Percentiles rank a stretch among this genome's conserved stretches.
phyloP scores from a whole-genome alignment of 2,329 filamentous ascomycete genomes.

The Ciborinia camelliae region DNA sequence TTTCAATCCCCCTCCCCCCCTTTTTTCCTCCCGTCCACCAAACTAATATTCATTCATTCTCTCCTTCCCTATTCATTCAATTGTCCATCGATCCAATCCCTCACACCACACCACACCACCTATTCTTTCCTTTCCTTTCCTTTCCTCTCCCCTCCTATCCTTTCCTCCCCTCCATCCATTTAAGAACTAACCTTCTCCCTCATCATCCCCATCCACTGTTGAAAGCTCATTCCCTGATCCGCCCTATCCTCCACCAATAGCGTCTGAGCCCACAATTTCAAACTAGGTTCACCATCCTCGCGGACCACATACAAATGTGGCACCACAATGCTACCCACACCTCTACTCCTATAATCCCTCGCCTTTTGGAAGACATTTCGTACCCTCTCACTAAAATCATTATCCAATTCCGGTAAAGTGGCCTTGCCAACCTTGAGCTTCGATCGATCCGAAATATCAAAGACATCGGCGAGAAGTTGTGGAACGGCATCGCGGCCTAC shows the following conservation, averaged over 20 bases:
- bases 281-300: conserved; percentile 91
- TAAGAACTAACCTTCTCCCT: conserved; percentile 79
- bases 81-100: background rate
- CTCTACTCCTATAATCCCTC: conserved; percentile 77
- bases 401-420: conserved; percentile 80
- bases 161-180: background rate
- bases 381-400: conserved; percentile 94
- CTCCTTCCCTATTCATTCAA: background rate
- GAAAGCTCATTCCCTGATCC: conserved; percentile 87
- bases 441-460: conserved; percentile 78
- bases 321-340: conserved; percentile 88
- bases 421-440: conserved; percentile 90
- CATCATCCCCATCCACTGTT: conserved; percentile 88
- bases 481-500: conserved; percentile 89
- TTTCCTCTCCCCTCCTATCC: no score
- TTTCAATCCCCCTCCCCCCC: background rate
- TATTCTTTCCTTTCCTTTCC: no score
- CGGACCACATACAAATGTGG: conserved; percentile 91
- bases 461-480: conserved; percentile 84
- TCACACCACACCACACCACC: no score
- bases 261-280: conserved; percentile 96
- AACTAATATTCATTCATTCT: no score
- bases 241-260: conserved; percentile 91
- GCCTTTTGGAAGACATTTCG: conserved; percentile 90
- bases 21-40: background rate